Evolutionary conservation across 1,139 yeast genomes (phyloP).

Genomic region (Candida sp.): DNA sequence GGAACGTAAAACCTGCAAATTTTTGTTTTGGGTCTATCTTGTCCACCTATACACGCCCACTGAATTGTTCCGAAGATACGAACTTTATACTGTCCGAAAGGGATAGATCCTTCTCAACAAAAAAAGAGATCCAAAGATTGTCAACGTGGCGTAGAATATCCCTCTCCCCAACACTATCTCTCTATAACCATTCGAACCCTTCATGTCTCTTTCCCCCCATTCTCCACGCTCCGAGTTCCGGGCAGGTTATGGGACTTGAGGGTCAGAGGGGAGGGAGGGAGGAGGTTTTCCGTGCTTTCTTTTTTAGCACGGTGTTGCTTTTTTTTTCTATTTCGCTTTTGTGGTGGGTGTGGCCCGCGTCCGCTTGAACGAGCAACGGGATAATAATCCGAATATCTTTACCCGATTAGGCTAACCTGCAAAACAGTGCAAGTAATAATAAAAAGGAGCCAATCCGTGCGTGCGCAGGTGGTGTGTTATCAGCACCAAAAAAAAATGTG

Average conservation of each 20-base stretch:
- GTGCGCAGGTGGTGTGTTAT: not conserved
- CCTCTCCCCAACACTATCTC: no score
- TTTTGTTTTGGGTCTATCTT: not conserved
- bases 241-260: no score
- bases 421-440: not conserved
- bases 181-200: no score
- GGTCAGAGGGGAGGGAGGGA: no score
- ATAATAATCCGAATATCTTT: not conserved
- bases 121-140: not conserved
- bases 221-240: no score
- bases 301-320: not conserved
- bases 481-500: not conserved
- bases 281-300: not conserved
- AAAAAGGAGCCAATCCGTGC: not conserved
- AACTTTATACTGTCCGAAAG: not conserved
- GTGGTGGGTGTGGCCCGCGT: no score
- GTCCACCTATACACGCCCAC: not conserved
- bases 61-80: slow-evolving; percentile 1
- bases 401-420: slow-evolving; percentile 1
- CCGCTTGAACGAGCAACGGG: not conserved
- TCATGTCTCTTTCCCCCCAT: no score
- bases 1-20: not conserved
- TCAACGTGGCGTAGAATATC: not conserved
- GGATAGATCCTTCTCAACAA: not conserved
- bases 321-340: not conserved